These are phyloP conservation scores for Penicillium psychrosexuale DNA, from an alignment of 2,329 filamentous ascomycete species.

Conservation along the genomic window DNA sequence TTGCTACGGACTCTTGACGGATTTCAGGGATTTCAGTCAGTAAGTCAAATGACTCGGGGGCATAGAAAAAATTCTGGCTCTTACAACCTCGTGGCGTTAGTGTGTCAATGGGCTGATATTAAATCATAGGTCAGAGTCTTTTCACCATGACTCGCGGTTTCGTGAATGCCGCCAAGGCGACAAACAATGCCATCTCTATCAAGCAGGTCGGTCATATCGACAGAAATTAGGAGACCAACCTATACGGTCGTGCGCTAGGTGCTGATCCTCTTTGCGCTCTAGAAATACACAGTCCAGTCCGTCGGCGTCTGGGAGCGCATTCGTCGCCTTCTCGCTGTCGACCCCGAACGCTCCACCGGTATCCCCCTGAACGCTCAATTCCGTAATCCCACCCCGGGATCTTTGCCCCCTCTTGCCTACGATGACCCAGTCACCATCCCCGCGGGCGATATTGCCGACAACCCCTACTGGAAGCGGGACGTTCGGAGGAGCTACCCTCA, in stretches of 20 bases:
- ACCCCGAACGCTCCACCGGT: conserved; percentile 84
- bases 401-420: conserved; percentile 66
- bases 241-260: neutral
- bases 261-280: conserved; percentile 4
- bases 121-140: conserved; percentile 25
- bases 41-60: conserved; percentile 5
- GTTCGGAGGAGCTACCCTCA: conserved; percentile 75
- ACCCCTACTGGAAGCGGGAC: conserved; percentile 96
- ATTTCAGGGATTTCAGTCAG: conserved; percentile 12
- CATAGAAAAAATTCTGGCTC: neutral
- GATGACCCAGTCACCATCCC: conserved; percentile 79
- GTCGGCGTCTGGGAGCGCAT: conserved; percentile 82
- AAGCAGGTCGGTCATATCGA: conserved; percentile 31
- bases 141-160: conserved; percentile 36
- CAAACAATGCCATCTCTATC: conserved; percentile 37
- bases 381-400: conserved; percentile 79
- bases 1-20: conserved; percentile 13
- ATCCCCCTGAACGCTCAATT: conserved; percentile 89
- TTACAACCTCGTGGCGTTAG: neutral
- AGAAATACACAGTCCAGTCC: conserved; percentile 97
- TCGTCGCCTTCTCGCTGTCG: conserved; percentile 74
- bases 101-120: conserved; percentile 10
- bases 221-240: neutral
- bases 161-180: conserved; percentile 40
- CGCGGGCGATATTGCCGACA: conserved; percentile 84